Percentiles rank a stretch among this genome's conserved stretches.
Evolutionary conservation across 1,284 basidiomycete species (phyloP).

Genomic region (Ustilago tritici): DNA sequence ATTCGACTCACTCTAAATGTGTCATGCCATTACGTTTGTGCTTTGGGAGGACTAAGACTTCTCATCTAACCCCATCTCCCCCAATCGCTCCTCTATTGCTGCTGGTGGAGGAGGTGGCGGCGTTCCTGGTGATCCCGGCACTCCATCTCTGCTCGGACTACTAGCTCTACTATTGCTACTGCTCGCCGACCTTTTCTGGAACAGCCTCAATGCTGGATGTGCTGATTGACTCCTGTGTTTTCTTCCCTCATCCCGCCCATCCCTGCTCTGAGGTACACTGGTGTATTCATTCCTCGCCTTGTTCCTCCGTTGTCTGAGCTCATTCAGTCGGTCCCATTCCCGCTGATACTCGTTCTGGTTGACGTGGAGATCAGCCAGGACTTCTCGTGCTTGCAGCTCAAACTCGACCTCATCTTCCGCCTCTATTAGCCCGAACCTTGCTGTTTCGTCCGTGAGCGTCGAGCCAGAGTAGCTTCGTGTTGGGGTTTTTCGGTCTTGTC

Average conservation of each 20-base stretch:
- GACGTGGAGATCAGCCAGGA: constrained; percentile 38
- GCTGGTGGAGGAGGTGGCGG: constrained; percentile 4
- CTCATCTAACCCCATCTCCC: constrained; percentile 16
- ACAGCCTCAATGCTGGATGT: constrained; percentile 32
- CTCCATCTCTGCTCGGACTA: constrained; percentile 20
- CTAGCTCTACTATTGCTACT: constrained; percentile 32
- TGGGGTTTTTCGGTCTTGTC: constrained; percentile 6
- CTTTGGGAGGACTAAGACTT: background rate
- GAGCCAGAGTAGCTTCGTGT: constrained; percentile 4
- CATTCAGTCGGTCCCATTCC: constrained; percentile 43
- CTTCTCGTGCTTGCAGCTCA: constrained; percentile 49
- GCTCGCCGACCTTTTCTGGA: constrained; percentile 41
- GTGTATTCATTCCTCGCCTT: constrained; percentile 52
- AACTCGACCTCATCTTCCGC: constrained; percentile 52
- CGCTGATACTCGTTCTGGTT: constrained; percentile 34
- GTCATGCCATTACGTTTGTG: background rate
- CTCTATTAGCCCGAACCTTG: constrained; percentile 38
- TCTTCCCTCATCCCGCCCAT: constrained; percentile 7
- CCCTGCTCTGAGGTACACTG: constrained; percentile 10
- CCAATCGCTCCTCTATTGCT: constrained; percentile 6
- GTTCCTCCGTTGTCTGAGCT: constrained; percentile 30
- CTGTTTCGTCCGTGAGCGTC: constrained; percentile 19
- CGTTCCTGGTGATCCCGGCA: constrained; percentile 9
- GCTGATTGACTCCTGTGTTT: constrained; percentile 27
- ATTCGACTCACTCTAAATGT: constrained; percentile 3